A percentile compares a stretch with the other conserved stretches of the same genome.
phyloP scores from a whole-genome alignment of 495 filamentous ascomycete species.

The Jackrogersella multiformis region DNA sequence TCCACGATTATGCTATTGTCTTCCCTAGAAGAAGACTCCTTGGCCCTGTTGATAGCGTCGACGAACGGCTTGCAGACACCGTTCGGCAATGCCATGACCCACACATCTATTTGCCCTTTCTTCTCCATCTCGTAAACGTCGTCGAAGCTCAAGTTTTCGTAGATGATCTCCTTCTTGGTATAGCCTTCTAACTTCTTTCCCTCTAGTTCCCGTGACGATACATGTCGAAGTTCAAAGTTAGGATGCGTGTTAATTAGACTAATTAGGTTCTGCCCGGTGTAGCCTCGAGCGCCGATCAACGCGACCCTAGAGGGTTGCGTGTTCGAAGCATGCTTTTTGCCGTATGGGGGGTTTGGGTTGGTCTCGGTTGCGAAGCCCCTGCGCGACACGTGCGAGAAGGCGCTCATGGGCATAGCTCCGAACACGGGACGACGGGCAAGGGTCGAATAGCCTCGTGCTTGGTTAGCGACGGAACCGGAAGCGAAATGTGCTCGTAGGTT shows the following conservation, averaged over 20 bases:
- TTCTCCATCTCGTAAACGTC: conserved; percentile 92
- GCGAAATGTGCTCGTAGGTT: conserved; percentile 45
- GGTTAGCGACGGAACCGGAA: conserved; percentile 44
- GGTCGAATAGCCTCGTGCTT: conserved; percentile 43
- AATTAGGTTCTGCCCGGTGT: conserved; percentile 94
- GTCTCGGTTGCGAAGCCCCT: conserved; percentile 57
- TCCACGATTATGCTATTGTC: conserved; percentile 88
- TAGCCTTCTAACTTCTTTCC: conserved; percentile 93
- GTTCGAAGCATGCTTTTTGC: conserved; percentile 89
- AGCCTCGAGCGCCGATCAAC: conserved; percentile 94
- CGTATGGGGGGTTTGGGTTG: conserved; percentile 98
- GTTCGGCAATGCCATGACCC: conserved; percentile 98
- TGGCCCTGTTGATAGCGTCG: conserved; percentile 83
- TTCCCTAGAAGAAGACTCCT: conserved; percentile 53
- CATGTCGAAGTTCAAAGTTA: conserved; percentile 92
- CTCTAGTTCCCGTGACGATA: conserved; percentile 92
- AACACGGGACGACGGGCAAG: conserved; percentile 39
- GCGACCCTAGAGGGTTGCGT: conserved; percentile 82
- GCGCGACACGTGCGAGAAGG: conserved; percentile 31
- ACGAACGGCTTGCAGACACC: conserved; percentile 97
- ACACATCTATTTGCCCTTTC: conserved; percentile 93
- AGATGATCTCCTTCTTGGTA: conserved; percentile 89
- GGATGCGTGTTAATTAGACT: conserved; percentile 88
- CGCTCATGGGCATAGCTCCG: conserved; percentile 24
- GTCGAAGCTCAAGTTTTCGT: conserved; percentile 89